Evolutionary conservation across 257 asterid species (phyloP).

Genomic region (Datura wrightii): DNA sequence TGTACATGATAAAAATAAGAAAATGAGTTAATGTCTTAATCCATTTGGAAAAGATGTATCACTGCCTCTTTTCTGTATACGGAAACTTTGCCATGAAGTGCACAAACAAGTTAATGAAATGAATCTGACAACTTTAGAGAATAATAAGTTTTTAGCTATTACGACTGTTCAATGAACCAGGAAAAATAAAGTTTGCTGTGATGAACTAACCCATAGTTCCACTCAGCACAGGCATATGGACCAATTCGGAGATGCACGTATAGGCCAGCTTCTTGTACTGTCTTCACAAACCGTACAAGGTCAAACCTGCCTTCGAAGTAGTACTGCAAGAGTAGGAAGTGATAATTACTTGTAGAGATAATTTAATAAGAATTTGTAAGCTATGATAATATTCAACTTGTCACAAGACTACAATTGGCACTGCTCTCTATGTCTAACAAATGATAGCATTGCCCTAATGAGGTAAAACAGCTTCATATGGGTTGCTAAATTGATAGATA

Average conservation of each 20-base stretch:
- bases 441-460: no score
- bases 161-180: background rate
- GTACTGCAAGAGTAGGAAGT: constrained; percentile 51
- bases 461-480: no score
- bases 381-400: background rate
- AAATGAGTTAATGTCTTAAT: background rate
- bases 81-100: no score
- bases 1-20: background rate
- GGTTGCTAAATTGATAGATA: background rate
- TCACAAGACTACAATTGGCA: background rate
- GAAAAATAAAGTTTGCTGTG: constrained; percentile 18
- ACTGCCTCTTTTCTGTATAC: no score
- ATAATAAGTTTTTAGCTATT: no score
- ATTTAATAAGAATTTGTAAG: background rate
- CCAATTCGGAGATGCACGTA: constrained; percentile 77
- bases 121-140: no score
- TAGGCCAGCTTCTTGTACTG: constrained; percentile 72
- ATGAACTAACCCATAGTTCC: constrained; percentile 75
- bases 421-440: background rate
- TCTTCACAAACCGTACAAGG: constrained; percentile 74
- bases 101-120: no score
- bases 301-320: constrained; percentile 75
- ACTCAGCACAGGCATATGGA: constrained; percentile 90
- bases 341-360: constrained; percentile 18
- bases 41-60: no score